A percentile compares a stretch with the other conserved stretches of the same genome.
Evolutionary conservation across 768 basidiomycete genomes (phyloP).

Genomic region (Suillus clintonianus): DNA sequence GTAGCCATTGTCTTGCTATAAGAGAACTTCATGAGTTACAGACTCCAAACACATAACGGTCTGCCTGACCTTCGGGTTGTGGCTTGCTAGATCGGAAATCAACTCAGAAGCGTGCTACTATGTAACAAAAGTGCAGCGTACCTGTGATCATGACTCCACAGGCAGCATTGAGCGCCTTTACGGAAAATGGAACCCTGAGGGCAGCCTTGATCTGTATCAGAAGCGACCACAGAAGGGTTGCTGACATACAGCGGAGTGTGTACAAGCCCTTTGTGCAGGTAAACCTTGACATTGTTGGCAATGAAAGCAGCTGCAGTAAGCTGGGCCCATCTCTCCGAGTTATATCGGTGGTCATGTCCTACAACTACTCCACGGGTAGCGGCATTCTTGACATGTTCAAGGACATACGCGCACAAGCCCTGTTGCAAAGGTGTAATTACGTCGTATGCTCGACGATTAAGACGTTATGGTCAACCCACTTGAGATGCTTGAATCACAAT

Average conservation of each 20-base stretch:
- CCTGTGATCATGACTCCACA: slow-evolving; percentile 93
- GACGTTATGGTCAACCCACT: slow-evolving; percentile 36
- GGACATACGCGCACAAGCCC: slow-evolving; percentile 78
- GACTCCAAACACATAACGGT: background rate
- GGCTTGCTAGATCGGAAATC: slow-evolving; percentile 55
- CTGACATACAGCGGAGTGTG: slow-evolving; percentile 74
- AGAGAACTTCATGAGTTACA: slow-evolving; percentile 5
- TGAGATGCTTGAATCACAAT: slow-evolving; percentile 83
- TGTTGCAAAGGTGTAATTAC: slow-evolving; percentile 25
- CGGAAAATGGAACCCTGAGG: slow-evolving; percentile 77
- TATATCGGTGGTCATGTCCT: slow-evolving; percentile 84
- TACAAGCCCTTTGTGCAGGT: slow-evolving; percentile 67
- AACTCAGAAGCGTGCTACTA: background rate
- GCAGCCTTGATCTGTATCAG: slow-evolving; percentile 2
- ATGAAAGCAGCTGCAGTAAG: slow-evolving; percentile 76
- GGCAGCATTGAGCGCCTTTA: slow-evolving; percentile 65
- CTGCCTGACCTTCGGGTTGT: slow-evolving; percentile 78
- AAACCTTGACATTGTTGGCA: slow-evolving; percentile 63
- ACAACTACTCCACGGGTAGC: slow-evolving; percentile 70
- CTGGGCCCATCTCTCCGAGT: slow-evolving; percentile 76
- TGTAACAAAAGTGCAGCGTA: slow-evolving; percentile 24
- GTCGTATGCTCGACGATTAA: too few relatives aligned
- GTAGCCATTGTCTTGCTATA: slow-evolving; percentile 83
- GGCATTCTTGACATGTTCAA: slow-evolving; percentile 54
- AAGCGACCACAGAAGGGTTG: background rate